These are phyloP conservation scores for Tuber microsphaerosporum DNA, from an alignment of 495 filamentous ascomycete genomes.

Conservation along the genomic window DNA sequence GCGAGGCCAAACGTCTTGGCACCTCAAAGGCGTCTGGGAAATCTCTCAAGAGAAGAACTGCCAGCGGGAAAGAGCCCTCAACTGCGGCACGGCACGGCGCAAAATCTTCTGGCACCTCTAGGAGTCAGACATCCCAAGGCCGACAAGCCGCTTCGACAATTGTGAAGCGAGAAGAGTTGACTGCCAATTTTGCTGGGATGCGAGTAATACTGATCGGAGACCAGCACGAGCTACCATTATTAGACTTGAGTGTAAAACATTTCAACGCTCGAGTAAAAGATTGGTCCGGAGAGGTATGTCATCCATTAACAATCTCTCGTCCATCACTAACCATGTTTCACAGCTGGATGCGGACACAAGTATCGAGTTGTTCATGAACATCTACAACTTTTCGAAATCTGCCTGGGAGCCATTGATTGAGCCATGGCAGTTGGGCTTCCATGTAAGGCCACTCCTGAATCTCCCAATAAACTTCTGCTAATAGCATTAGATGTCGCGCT, in stretches of 20 bases:
- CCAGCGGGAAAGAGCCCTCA: constrained; percentile 58
- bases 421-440: constrained; percentile 89
- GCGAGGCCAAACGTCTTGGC: constrained; percentile 57
- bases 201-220: constrained; percentile 91
- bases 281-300: constrained; percentile 64
- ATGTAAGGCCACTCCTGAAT: constrained; percentile 16
- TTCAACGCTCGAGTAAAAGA: constrained; percentile 77
- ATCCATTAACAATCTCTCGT: neutral
- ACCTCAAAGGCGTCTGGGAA: constrained; percentile 53
- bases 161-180: constrained; percentile 74
- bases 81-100: constrained; percentile 49
- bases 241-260: constrained; percentile 88
- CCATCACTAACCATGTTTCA: constrained; percentile 13
- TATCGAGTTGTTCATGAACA: constrained; percentile 87
- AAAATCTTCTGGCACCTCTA: constrained; percentile 43
- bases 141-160: constrained; percentile 48
- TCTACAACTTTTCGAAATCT: constrained; percentile 98
- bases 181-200: constrained; percentile 75
- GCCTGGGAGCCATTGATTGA: constrained; percentile 96
- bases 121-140: constrained; percentile 40
- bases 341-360: constrained; percentile 73
- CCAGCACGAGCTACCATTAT: constrained; percentile 83
- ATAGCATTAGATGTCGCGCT: constrained; percentile 59
- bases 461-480: constrained; percentile 4
- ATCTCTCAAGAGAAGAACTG: constrained; percentile 55